Evolutionary conservation across 495 filamentous ascomycete species (phyloP).

Genomic region (Aspergillus ellipticus): DNA sequence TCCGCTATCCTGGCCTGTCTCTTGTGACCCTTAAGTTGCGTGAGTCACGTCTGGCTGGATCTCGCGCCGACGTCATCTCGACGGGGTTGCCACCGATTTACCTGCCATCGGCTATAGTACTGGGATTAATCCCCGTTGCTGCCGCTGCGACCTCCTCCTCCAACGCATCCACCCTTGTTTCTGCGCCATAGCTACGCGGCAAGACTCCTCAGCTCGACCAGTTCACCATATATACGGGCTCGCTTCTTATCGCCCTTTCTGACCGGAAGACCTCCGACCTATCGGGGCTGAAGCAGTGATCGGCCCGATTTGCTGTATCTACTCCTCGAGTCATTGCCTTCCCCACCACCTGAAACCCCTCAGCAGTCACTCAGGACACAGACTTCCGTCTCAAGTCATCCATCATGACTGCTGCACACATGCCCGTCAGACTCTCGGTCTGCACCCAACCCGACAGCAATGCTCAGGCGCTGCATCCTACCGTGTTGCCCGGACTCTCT

Average conservation of each 20-base stretch:
- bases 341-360: neutral
- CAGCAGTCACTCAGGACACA: neutral
- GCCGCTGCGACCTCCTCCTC: neutral
- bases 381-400: neutral
- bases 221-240: neutral
- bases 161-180: neutral
- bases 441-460: conserved; percentile 22
- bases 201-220: neutral
- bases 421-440: conserved; percentile 30
- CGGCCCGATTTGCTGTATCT: neutral
- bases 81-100: conserved; percentile 1
- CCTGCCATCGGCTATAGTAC: conserved; percentile 1
- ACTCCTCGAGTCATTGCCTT: neutral
- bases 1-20: neutral
- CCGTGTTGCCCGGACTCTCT: conserved; percentile 24
- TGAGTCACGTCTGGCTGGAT: neutral
- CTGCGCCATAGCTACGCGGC: neutral
- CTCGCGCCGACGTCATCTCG: conserved; percentile 5
- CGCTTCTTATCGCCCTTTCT: neutral
- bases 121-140: neutral
- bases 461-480: conserved; percentile 8
- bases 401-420: conserved; percentile 6
- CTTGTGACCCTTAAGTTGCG: conserved; percentile 1
- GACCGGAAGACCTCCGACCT: neutral
- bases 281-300: neutral